Conservation (phyloP, 2,329 filamentous ascomycete species). For the Ramularia endophylla region DNA sequence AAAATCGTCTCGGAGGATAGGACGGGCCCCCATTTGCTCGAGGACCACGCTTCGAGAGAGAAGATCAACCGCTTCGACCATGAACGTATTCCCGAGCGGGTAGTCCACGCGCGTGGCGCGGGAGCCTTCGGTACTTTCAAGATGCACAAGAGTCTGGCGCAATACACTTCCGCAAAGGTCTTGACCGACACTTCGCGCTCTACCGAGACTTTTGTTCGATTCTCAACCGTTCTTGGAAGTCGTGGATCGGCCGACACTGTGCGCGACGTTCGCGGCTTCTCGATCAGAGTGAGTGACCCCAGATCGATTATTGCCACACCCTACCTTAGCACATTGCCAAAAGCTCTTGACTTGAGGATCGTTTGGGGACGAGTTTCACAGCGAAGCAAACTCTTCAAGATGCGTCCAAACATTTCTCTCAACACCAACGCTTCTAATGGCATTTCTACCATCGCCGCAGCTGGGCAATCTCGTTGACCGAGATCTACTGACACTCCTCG, state of each 20-base stretch:
- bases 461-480: too few species aligned
- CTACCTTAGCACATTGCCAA: too few species aligned
- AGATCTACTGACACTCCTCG: too few species aligned
- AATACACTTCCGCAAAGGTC: conserved; percentile 58
- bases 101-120: conserved; percentile 60
- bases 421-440: too few species aligned
- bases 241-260: conserved; percentile 74
- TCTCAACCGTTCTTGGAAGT: conserved; percentile 73
- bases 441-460: too few species aligned
- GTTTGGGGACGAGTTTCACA: too few species aligned
- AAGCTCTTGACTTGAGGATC: too few species aligned
- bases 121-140: conserved; percentile 63
- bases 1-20: conserved; percentile 56
- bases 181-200: conserved; percentile 62
- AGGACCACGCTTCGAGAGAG: conserved; percentile 67
- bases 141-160: conserved; percentile 56
- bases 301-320: too few species aligned
- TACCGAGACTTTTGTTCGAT: conserved; percentile 65
- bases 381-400: too few species aligned
- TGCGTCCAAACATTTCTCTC: too few species aligned
- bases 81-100: conserved; percentile 62
- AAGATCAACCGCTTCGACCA: conserved; percentile 77
- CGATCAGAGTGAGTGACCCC: conserved; percentile 48
- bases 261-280: conserved; percentile 76
- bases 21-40: conserved; percentile 62